A percentile compares a stretch with the other conserved stretches of the same genome.
Evolutionary conservation across 768 basidiomycete species (phyloP).

Genomic region (Nidularia sp.): DNA sequence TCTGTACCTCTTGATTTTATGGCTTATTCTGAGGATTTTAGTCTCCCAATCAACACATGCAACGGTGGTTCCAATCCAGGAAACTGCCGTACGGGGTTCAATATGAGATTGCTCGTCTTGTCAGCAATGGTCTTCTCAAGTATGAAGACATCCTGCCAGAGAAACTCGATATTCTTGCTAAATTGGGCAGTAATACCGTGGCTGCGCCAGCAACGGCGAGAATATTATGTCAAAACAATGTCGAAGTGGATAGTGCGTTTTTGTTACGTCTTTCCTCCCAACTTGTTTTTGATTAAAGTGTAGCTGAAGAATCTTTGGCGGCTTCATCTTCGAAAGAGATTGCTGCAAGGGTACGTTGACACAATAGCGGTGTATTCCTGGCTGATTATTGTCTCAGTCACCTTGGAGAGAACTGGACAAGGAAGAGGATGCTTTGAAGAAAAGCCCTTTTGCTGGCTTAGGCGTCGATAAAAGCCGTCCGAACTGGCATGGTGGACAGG

Average conservation of each 20-base stretch:
- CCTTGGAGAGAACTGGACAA: conserved; percentile 62
- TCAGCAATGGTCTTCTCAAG: conserved; percentile 20
- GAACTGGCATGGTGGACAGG: conserved; percentile 59
- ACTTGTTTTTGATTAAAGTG: background rate
- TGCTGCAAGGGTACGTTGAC: conserved; percentile 21
- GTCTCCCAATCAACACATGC: conserved; percentile 3
- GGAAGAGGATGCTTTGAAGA: conserved; percentile 38
- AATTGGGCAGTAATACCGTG: conserved; percentile 22
- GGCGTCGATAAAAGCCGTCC: conserved; percentile 31
- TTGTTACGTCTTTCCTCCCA: background rate
- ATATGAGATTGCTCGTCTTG: conserved; percentile 48
- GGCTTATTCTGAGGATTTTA: conserved; percentile 15
- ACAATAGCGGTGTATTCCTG: background rate
- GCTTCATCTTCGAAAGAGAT: conserved; percentile 32
- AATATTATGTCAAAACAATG: conserved; percentile 4
- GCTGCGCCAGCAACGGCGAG: conserved; percentile 21
- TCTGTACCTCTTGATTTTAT: too few species aligned
- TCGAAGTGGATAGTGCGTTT: too few species aligned
- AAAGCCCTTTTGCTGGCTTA: conserved; percentile 31
- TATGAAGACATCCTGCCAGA: conserved; percentile 24
- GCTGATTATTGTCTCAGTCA: conserved; percentile 27
- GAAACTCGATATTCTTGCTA: conserved; percentile 18
- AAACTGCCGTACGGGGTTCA: conserved; percentile 42
- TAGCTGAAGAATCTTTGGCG: conserved; percentile 5
- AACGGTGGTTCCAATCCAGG: conserved; percentile 18